Base-by-base conservation (phyloP, 345 rosid species). In the Toxicodendron radicans region DNA sequence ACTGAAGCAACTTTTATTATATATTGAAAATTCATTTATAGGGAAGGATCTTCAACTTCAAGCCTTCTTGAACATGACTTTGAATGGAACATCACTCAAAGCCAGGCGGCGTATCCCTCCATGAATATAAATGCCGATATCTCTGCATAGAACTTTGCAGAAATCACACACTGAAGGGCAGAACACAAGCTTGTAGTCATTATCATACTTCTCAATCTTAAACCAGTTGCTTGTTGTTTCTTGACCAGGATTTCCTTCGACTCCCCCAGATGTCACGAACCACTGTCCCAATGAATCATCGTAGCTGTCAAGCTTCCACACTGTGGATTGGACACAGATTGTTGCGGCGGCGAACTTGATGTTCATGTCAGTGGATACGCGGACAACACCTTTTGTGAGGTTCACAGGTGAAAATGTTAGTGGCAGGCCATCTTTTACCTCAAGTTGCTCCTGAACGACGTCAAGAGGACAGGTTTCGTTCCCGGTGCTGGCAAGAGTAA, bases 81-180 rank as follows among this genome's bases (percentile, higher is more conserved):
- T 78, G 33, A 90, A 73, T 35, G 93, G 91, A 23, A 66, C 79
- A 58, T 88, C 91, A 57, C 86, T 83, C n/a, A 90, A 64, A 59
- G 81, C 92, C 73, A 89, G 79, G 53, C 87, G 79, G 70, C 91
- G 79, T 16, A 2, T 72, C 13, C 83, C 86, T n/a, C 74, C 83
- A 35, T 89, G 83, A 6, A 83, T 58, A 57, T 67, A 87, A 48
- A 87, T 75, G 7, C 93, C 93, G 60, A 89, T 43, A 24, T 92
- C 92, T 81, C 78, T 79, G 58, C 95, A 90, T 4, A 81, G 9
- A 51, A 83, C 92, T 62, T 60, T 80, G 77, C 92, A 90, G 75
- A 20, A 43, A 41, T 82, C 23, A 58, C 95, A 90, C 12, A 88
- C 93, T 0, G 84, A n/a, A 23, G 97, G 95, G 53, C 93, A 90